phyloP scores from a whole-genome alignment of 164 flowering plant species.

The Brasenia schreberi region DNA sequence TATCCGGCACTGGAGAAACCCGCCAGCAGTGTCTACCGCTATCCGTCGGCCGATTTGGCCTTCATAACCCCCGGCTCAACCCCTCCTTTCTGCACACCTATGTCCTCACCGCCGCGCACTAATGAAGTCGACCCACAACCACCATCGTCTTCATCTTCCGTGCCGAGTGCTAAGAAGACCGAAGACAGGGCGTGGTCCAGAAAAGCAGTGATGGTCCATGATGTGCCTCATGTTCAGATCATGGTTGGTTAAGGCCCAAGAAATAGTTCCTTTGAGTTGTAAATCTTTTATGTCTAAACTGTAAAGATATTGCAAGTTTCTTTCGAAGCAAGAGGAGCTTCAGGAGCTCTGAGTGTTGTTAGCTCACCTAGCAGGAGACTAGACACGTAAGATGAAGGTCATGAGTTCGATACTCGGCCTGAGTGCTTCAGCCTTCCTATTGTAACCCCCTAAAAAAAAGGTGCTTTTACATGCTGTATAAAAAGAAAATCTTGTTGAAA shows the following conservation, averaged over 20 bases:
- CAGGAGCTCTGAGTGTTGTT: too few relatives aligned
- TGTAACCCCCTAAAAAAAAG: too few relatives aligned
- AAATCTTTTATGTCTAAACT: too few relatives aligned
- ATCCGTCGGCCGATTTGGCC: background rate
- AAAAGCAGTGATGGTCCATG: background rate
- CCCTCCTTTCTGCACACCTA: constrained; percentile 1
- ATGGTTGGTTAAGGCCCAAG: background rate
- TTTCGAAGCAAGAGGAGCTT: too few relatives aligned
- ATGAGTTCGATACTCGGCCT: too few relatives aligned
- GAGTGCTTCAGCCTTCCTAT: too few relatives aligned
- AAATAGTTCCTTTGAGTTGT: too few relatives aligned
- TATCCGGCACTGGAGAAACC: background rate
- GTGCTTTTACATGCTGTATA: too few relatives aligned
- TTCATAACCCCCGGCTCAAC: background rate
- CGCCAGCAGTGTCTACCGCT: background rate
- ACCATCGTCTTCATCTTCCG: background rate
- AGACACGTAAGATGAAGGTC: too few relatives aligned
- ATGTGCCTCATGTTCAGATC: background rate
- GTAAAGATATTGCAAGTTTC: too few relatives aligned
- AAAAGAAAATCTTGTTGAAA: too few relatives aligned
- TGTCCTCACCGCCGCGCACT: background rate
- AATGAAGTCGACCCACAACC: background rate
- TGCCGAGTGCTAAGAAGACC: background rate
- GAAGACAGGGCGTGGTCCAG: background rate
- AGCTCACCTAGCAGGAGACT: too few relatives aligned